A percentile compares a stretch with the other conserved stretches of the same genome.
Evolutionary conservation across 306 rosid genomes (phyloP).

Genomic region (Crotalaria pallida): DNA sequence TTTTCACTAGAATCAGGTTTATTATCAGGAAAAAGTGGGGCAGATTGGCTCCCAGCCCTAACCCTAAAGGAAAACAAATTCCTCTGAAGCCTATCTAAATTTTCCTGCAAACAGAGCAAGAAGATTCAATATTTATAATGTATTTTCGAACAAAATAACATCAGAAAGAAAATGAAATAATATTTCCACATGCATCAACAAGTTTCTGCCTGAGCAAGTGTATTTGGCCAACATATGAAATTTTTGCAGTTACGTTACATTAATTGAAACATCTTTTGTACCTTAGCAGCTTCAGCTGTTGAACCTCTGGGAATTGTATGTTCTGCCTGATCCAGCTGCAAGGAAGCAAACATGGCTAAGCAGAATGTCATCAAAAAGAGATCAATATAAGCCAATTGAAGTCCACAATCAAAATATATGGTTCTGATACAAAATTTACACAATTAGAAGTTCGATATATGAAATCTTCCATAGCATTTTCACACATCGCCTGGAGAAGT

Average conservation of each 20-base stretch:
- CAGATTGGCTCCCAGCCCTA: constrained; percentile 70
- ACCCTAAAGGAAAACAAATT: constrained; percentile 52
- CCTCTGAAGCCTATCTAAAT: constrained; percentile 41
- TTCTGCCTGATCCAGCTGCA: constrained; percentile 65
- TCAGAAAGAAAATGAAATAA: constrained; percentile 8
- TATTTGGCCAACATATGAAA: background rate
- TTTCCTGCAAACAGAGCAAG: constrained; percentile 56
- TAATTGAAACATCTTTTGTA: constrained; percentile 14
- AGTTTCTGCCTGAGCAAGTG: background rate
- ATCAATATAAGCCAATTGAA: constrained; percentile 7
- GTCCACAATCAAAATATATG: constrained; percentile 2
- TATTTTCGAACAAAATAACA: background rate
- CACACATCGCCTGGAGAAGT: constrained; percentile 8
- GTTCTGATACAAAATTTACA: constrained; percentile 6
- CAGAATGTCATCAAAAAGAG: constrained; percentile 7
- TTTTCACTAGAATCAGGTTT: constrained; percentile 60
- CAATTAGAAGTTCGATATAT: background rate
- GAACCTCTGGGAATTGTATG: constrained; percentile 46
- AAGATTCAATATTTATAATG: constrained; percentile 4
- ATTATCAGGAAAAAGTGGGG: constrained; percentile 76
- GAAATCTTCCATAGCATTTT: constrained; percentile 10
- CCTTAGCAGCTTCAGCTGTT: constrained; percentile 50
- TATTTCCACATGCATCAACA: constrained; percentile 1
- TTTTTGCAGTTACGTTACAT: background rate
- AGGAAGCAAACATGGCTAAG: constrained; percentile 14